A percentile compares a stretch with the other conserved stretches of the same genome.
phyloP scores from a whole-genome alignment of 352 stramenopile species.

The Globisporangium radiosum region DNA sequence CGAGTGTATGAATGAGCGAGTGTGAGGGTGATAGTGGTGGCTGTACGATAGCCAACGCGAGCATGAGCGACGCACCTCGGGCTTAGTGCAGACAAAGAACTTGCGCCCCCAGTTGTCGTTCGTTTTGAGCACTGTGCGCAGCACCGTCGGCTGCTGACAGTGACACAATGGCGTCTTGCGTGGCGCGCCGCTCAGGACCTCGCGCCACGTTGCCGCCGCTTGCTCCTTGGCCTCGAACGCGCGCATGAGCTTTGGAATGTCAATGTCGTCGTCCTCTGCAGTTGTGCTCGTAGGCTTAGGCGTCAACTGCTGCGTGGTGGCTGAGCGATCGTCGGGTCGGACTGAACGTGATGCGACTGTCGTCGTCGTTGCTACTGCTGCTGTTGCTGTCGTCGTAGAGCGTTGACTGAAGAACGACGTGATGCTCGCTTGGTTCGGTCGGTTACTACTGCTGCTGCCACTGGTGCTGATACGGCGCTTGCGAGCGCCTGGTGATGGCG shows the following conservation, averaged over 20 bases:
- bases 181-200: constrained; percentile 57
- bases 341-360: background rate
- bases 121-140: constrained; percentile 68
- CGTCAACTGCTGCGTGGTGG: too few species aligned
- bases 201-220: constrained; percentile 40
- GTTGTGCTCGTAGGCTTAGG: too few species aligned
- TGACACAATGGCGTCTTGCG: constrained; percentile 58
- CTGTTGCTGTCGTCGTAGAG: background rate
- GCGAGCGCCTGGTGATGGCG: background rate
- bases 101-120: constrained; percentile 82
- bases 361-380: background rate
- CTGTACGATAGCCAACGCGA: too few species aligned
- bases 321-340: background rate
- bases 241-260: constrained; percentile 11
- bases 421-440: constrained; percentile 26
- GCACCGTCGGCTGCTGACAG: constrained; percentile 58
- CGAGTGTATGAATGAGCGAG: too few species aligned
- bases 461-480: background rate
- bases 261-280: constrained; percentile 3
- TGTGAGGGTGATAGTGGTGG: too few species aligned
- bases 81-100: constrained; percentile 84
- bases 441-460: background rate
- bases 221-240: constrained; percentile 27
- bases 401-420: constrained; percentile 38
- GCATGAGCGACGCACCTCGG: constrained; percentile 28